A percentile compares a stretch with the other conserved stretches of the same genome.
Evolutionary conservation across 345 rosid species (phyloP).

Genomic region (Lepidium aucheri): DNA sequence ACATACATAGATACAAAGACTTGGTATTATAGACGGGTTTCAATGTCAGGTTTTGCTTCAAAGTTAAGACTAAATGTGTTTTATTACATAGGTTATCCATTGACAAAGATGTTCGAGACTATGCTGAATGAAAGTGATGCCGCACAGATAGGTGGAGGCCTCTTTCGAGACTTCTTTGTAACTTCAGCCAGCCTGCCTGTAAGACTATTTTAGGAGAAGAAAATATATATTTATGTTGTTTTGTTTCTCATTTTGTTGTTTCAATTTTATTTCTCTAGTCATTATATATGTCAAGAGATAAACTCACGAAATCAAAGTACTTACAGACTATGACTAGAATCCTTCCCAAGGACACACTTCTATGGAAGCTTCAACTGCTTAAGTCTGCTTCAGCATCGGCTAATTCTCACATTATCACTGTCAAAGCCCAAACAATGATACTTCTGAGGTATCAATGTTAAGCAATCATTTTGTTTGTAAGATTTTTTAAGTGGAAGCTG

Average conservation of each 20-base stretch:
- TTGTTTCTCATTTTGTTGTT: not conserved
- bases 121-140: conserved; percentile 28
- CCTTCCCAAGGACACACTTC: conserved; percentile 57
- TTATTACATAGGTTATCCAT: conserved; percentile 28
- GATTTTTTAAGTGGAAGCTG: not conserved
- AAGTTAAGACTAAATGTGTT: not conserved
- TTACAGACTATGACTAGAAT: conserved; percentile 50
- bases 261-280: not conserved
- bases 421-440: conserved; percentile 51
- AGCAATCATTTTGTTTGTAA: not conserved
- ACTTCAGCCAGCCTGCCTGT: conserved; percentile 30
- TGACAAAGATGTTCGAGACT: conserved; percentile 20
- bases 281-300: not conserved
- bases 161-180: conserved; percentile 21
- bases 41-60: not conserved
- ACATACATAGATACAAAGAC: not conserved
- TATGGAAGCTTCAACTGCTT: conserved; percentile 70
- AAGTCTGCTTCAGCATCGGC: conserved; percentile 50
- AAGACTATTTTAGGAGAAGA: conserved; percentile 8
- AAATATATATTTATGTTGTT: not conserved
- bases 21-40: not conserved
- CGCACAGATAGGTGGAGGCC: conserved; percentile 14
- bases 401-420: conserved; percentile 41
- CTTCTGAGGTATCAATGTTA: not conserved
- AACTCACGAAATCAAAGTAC: not conserved